phyloP scores from a whole-genome alignment of 1,284 basidiomycete species.

The Pascua sp. region DNA sequence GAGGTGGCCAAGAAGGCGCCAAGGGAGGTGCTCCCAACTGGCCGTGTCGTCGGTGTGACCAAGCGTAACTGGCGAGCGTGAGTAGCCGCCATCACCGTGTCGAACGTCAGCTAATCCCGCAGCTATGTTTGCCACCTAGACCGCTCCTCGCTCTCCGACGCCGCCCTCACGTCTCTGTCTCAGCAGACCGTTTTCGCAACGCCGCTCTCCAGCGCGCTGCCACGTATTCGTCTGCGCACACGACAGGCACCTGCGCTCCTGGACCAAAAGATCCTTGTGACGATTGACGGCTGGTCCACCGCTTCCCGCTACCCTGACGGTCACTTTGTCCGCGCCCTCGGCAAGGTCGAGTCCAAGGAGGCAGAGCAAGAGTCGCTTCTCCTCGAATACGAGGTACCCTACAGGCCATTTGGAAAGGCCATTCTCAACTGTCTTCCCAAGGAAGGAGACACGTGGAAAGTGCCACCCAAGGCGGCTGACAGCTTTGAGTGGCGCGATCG shows the following conservation, averaged over 20 bases:
- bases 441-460: conserved; percentile 90
- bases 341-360: conserved; percentile 87
- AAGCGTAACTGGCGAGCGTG: conserved; percentile 94
- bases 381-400: conserved; percentile 94
- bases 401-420: conserved; percentile 91
- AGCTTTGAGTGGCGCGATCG: conserved; percentile 74
- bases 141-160: conserved; percentile 75
- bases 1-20: conserved; percentile 48
- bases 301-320: conserved; percentile 92
- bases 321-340: conserved; percentile 91
- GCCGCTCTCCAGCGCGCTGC: conserved; percentile 85
- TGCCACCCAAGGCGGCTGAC: conserved; percentile 67
- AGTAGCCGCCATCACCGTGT: conserved; percentile 32
- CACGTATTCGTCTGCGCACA: conserved; percentile 89
- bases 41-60: conserved; percentile 83
- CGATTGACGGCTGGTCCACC: conserved; percentile 86
- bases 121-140: conserved; percentile 97
- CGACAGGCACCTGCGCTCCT: conserved; percentile 86
- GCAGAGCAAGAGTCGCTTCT: conserved; percentile 93
- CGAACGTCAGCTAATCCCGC: conserved; percentile 2
- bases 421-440: conserved; percentile 86
- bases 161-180: conserved; percentile 73
- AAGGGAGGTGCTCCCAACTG: conserved; percentile 68
- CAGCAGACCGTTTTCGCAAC: conserved; percentile 93
- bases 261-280: conserved; percentile 92